phyloP scores from a whole-genome alignment of 2,329 filamentous ascomycete genomes.

The Monosporascus sp. region DNA sequence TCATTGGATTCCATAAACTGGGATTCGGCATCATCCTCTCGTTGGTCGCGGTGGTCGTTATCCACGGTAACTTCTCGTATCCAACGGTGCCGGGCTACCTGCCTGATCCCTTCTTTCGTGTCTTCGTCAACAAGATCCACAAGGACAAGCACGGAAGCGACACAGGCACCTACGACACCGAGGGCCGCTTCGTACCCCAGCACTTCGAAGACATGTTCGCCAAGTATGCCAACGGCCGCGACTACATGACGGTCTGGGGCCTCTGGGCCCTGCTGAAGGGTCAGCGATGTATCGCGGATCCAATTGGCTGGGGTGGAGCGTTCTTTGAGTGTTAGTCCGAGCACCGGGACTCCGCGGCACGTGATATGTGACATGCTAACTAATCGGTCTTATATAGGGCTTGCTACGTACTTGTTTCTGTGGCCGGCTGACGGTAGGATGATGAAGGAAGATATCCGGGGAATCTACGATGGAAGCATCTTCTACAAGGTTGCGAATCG shows the following conservation, averaged over 20 bases:
- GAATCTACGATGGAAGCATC: constrained; percentile 48
- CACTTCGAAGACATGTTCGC: constrained; percentile 46
- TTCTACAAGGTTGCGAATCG: constrained; percentile 37
- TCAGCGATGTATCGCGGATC: constrained; percentile 37
- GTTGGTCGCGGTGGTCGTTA: constrained; percentile 39
- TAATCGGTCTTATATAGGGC: constrained; percentile 2
- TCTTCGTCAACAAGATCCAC: constrained; percentile 23
- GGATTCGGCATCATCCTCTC: constrained; percentile 41
- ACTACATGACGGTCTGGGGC: constrained; percentile 33
- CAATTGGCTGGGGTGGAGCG: constrained; percentile 29
- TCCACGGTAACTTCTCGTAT: constrained; percentile 46
- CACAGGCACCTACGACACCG: constrained; percentile 40
- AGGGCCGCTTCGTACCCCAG: constrained; percentile 44
- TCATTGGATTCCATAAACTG: constrained; percentile 37
- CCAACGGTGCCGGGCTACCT: constrained; percentile 36
- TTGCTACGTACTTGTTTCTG: constrained; percentile 44
- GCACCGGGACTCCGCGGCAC: too few relatives aligned
- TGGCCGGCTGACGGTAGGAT: constrained; percentile 52
- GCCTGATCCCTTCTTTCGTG: constrained; percentile 37
- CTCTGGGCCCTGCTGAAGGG: constrained; percentile 32
- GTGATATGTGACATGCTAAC: too few relatives aligned
- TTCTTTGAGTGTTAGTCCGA: constrained; percentile 27
- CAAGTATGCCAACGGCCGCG: constrained; percentile 38
- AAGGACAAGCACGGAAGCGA: constrained; percentile 40
- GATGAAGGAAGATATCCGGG: constrained; percentile 52